Percentiles rank a stretch among this genome's conserved stretches.
Evolutionary conservation across 176 grass and related monocot species (phyloP).

Genomic region (Eragrostis nindensis): DNA sequence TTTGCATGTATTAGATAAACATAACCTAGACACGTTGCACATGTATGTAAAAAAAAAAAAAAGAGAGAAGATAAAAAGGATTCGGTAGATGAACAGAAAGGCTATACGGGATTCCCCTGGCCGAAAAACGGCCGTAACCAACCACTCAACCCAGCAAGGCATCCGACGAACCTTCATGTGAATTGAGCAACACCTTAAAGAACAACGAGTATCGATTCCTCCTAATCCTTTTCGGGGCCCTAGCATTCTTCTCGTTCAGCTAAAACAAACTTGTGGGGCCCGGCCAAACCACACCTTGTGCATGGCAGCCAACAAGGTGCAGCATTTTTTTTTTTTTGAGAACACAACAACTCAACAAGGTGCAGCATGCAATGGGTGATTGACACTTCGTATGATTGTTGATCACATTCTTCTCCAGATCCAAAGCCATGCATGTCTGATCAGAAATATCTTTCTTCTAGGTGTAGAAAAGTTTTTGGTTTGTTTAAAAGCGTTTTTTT

Average conservation of each 20-base stretch:
- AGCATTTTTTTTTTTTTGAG: too few species aligned
- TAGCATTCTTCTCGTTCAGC: background rate
- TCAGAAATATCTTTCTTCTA: background rate
- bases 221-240: slow-evolving; percentile 17
- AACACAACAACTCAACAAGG: too few species aligned
- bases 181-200: slow-evolving; percentile 41
- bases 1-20: background rate
- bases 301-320: slow-evolving; percentile 9
- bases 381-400: slow-evolving; percentile 12
- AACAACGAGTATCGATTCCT: slow-evolving; percentile 52
- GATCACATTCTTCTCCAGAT: slow-evolving; percentile 36
- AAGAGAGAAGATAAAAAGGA: background rate
- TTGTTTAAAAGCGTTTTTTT: background rate
- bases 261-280: background rate
- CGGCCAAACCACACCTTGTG: slow-evolving; percentile 13
- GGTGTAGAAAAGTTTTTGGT: background rate
- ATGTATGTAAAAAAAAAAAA: background rate
- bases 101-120: background rate
- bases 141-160: slow-evolving; percentile 26
- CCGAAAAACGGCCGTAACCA: background rate
- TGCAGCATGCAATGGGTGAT: slow-evolving; percentile 7
- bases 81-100: background rate
- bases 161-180: slow-evolving; percentile 47
- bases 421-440: slow-evolving; percentile 19
- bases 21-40: background rate